These are phyloP conservation scores for Myriosclerotinia duriaeana DNA, from an alignment of 2,329 filamentous ascomycete species.

Conservation along the genomic window DNA sequence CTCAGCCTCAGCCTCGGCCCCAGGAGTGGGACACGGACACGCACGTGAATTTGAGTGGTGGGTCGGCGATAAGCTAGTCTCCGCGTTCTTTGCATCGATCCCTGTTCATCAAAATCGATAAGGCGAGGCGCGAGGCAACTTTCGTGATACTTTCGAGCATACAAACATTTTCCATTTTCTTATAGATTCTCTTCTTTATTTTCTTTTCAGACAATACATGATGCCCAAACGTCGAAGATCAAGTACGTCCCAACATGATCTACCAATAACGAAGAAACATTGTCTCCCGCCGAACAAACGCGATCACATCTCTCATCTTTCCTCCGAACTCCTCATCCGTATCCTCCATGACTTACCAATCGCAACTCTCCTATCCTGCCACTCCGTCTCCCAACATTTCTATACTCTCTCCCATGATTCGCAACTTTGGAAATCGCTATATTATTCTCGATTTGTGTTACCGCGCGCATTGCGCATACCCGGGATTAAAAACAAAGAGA, in stretches of 20 bases:
- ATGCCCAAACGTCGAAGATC: conserved; percentile 35
- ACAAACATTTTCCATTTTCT: background rate
- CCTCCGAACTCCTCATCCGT: conserved; percentile 83
- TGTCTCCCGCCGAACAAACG: conserved; percentile 30
- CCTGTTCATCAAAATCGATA: conserved; percentile 14
- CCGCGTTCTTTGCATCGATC: conserved; percentile 5
- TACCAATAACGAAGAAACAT: conserved; percentile 28
- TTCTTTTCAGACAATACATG: background rate
- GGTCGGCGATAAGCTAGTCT: conserved; percentile 18
- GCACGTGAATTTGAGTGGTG: conserved; percentile 19
- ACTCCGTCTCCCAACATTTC: conserved; percentile 72
- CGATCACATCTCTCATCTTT: conserved; percentile 71
- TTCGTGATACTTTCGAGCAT: background rate
- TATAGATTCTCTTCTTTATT: background rate
- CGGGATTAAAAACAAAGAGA: conserved; percentile 52
- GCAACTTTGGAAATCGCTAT: conserved; percentile 87
- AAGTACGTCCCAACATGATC: conserved; percentile 16
- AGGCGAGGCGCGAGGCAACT: conserved; percentile 12
- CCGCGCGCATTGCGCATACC: conserved; percentile 76
- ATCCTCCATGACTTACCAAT: conserved; percentile 77
- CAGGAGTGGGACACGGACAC: conserved; percentile 11
- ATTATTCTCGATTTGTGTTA: conserved; percentile 83
- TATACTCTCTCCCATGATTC: conserved; percentile 72
- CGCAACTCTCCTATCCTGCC: conserved; percentile 61
- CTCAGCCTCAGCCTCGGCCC: conserved; percentile 25